A percentile compares a stretch with the other conserved stretches of the same genome.
Evolutionary conservation across 441 rosid species (phyloP).

Genomic region (Jatropha podagrica): DNA sequence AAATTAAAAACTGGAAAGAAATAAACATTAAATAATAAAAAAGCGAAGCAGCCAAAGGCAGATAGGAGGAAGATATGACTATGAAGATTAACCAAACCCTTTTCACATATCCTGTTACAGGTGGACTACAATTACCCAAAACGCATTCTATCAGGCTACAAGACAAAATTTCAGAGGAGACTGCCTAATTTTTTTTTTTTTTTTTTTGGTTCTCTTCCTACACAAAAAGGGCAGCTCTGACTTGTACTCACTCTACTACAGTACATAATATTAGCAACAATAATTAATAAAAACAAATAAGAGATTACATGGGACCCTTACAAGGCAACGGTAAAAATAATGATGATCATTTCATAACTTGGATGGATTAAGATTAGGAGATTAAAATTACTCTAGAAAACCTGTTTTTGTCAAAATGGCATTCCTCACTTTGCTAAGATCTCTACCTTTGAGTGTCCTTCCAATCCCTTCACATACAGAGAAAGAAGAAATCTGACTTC

Average conservation of each 20-base stretch:
- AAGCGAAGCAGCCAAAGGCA: conserved; percentile 24
- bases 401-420: conserved; percentile 92
- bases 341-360: conserved; percentile 23
- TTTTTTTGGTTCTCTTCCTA: too few species aligned
- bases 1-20: not conserved
- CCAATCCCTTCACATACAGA: conserved; percentile 94
- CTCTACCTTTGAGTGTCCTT: conserved; percentile 96
- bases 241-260: conserved; percentile 16
- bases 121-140: conserved; percentile 30
- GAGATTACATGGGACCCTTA: conserved; percentile 37
- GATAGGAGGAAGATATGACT: not conserved
- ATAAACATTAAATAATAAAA: not conserved
- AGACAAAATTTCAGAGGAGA: conserved; percentile 42
- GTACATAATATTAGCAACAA: conserved; percentile 1
- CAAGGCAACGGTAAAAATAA: conserved; percentile 29
- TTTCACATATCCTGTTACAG: conserved; percentile 20
- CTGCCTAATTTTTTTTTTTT: conserved; percentile 13
- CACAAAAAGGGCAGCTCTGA: conserved; percentile 34
- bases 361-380: not conserved
- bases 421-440: conserved; percentile 90
- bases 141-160: conserved; percentile 27
- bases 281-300: conserved; percentile 17
- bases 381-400: conserved; percentile 58
- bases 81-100: conserved; percentile 14
- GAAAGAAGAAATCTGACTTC: conserved; percentile 78